Base-by-base conservation (phyloP, 2,329 filamentous ascomycete genomes). In the Corinectria fuckeliana region DNA sequence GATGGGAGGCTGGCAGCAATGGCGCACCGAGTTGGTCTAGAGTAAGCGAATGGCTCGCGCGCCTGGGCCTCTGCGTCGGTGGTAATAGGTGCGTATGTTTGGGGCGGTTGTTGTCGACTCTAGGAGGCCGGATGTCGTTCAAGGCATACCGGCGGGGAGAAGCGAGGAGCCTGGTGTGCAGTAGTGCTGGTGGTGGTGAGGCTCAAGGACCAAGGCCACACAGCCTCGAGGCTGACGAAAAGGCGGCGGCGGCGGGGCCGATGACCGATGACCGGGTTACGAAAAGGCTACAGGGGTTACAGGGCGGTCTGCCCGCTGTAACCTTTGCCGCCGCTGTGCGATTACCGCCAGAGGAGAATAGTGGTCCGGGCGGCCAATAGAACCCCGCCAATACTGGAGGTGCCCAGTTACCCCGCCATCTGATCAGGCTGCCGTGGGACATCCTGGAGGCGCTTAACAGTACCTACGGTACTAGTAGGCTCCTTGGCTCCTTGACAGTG, bases 81-180 rank as follows among this genome's bases (percentile, higher is more conserved):
- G 42, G 34, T 39, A 39, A 9, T 26, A 50, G 18, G 11, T 25
- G 36, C 20, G 50, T 23, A 23, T 14, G 26, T 25, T 20, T 28
- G 13, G 23, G 32, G 30, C 11, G 18, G 41, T 49, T n/a, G 42
- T n/a, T 25, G 52, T 28, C 18, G 52, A 50, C 36, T 47, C 14
- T 42, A 21, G 25, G 38, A 32, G 16, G 52, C 44, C 36, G 45
- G 39, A 44, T 13, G 36, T 28, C 41, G 34, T 18, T 50, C 57
- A 60, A 56, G 34, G 47, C 52, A 48, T 56, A 26, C 21, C 57
- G 47, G 28, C 47, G 36, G 34, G 52, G 36, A 13, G 36, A 68
- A 64, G 60, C 69, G 63, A 70, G 68, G 67, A 63, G 69, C 60
- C 53, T 39, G 51, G 45, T n/a, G 41, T n/a, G n/a, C n/a, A n/a